phyloP scores from a whole-genome alignment of 176 grass and related monocot species.

The Raddia guianensis region DNA sequence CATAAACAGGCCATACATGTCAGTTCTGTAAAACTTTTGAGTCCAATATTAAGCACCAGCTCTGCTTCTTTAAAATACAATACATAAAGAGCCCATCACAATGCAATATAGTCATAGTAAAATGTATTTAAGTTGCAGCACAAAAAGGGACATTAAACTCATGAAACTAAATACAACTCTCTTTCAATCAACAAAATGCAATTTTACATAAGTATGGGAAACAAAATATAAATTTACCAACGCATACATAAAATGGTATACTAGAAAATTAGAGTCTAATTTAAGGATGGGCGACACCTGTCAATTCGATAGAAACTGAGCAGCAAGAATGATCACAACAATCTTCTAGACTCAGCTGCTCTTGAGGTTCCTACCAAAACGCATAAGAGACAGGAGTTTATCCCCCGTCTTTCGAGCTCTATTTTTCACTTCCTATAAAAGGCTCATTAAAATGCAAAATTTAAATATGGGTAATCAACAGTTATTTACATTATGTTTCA shows the following conservation, averaged over 20 bases:
- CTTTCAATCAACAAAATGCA: not conserved
- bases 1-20: not conserved
- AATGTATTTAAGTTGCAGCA: conserved; percentile 15
- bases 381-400: conserved; percentile 44
- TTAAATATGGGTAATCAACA: not conserved
- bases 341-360: conserved; percentile 23
- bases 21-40: not conserved
- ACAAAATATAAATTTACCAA: not conserved
- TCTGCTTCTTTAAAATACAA: conserved; percentile 3
- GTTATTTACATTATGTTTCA: conserved; percentile 11
- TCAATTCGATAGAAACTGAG: conserved; percentile 27
- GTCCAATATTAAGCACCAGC: not conserved
- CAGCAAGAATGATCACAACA: conserved; percentile 15
- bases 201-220: not conserved
- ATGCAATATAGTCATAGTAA: not conserved
- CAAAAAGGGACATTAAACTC: not conserved
- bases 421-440: not conserved
- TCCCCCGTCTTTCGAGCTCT: conserved; percentile 27
- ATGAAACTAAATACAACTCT: not conserved
- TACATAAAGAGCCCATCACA: not conserved
- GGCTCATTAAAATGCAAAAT: conserved; percentile 17
- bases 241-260: conserved; percentile 21
- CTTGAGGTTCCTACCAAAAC: conserved; percentile 42
- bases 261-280: not conserved
- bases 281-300: conserved; percentile 30